These are phyloP conservation scores for Fusarium duplospermum DNA, from an alignment of 2,329 filamentous ascomycete genomes.

Conservation along the genomic window DNA sequence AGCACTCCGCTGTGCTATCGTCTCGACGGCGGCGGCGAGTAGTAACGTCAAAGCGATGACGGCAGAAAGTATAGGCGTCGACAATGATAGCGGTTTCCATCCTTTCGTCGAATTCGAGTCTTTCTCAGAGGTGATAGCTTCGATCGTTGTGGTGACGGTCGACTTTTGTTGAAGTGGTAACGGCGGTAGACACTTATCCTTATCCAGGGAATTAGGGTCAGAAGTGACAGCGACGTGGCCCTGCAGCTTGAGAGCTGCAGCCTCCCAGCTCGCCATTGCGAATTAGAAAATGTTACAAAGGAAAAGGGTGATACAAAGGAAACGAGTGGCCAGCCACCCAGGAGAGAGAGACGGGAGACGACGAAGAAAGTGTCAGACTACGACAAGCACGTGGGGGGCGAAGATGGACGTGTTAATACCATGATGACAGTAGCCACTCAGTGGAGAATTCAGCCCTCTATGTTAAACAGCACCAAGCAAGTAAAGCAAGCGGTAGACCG, in stretches of 20 bases:
- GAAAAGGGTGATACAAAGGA: neutral
- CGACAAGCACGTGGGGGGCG: neutral
- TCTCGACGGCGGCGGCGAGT: conserved; percentile 58
- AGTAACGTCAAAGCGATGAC: conserved; percentile 52
- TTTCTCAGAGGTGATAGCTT: neutral
- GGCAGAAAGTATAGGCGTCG: conserved; percentile 49
- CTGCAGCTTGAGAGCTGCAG: conserved; percentile 11
- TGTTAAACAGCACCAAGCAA: conserved; percentile 19
- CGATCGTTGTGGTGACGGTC: neutral
- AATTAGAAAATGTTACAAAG: neutral
- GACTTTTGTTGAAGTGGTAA: conserved; percentile 2
- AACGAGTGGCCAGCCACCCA: conserved; percentile 24
- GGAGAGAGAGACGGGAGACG: neutral
- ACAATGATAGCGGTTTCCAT: conserved; percentile 42
- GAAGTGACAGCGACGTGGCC: neutral
- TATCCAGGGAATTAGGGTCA: conserved; percentile 6
- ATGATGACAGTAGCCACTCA: neutral
- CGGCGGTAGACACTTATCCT: conserved; percentile 21
- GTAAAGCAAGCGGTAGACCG: conserved; percentile 21
- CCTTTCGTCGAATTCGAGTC: neutral
- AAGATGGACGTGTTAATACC: conserved; percentile 6
- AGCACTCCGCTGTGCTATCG: conserved; percentile 55
- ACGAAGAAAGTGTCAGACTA: neutral
- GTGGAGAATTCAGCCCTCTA: conserved; percentile 7
- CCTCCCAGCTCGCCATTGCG: conserved; percentile 37